These are phyloP conservation scores for Leersia perrieri DNA, from an alignment of 176 grass and related monocot species.

Conservation along the genomic window DNA sequence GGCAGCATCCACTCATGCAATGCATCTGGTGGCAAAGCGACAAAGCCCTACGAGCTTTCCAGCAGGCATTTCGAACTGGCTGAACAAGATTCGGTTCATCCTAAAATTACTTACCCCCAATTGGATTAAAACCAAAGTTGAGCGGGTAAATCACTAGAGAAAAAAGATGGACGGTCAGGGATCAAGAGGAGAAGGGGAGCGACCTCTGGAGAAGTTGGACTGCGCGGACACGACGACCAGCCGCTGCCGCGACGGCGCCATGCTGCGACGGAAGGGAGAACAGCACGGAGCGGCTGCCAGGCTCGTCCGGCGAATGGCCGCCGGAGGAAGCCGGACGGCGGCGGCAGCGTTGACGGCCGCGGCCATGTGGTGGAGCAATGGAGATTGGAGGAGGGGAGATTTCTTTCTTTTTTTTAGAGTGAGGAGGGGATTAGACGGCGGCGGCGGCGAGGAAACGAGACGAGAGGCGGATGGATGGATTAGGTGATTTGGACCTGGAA, in stretches of 20 bases:
- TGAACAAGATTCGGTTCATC: too few species aligned
- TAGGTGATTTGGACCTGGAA: neutral
- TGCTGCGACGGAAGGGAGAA: neutral
- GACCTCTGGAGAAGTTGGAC: constrained; percentile 65
- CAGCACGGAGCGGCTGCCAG: neutral
- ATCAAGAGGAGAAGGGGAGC: neutral
- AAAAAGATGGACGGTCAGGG: too few species aligned
- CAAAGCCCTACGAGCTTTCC: neutral
- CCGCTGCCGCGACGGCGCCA: neutral
- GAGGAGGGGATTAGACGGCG: neutral
- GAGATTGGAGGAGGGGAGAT: neutral
- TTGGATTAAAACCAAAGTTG: neutral
- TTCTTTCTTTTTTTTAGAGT: too few species aligned
- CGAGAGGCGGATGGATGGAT: neutral
- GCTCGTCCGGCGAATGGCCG: neutral
- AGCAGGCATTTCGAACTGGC: neutral
- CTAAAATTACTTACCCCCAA: neutral
- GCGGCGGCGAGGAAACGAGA: too few species aligned
- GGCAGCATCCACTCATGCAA: neutral
- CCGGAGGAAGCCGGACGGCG: constrained; percentile 10
- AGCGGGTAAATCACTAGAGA: neutral
- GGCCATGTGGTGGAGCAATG: neutral
- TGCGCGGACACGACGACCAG: constrained; percentile 44
- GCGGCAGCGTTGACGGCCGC: neutral
- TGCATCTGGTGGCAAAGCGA: neutral